phyloP scores from a whole-genome alignment of 1,284 basidiomycete genomes.

The Cerrena zonata region DNA sequence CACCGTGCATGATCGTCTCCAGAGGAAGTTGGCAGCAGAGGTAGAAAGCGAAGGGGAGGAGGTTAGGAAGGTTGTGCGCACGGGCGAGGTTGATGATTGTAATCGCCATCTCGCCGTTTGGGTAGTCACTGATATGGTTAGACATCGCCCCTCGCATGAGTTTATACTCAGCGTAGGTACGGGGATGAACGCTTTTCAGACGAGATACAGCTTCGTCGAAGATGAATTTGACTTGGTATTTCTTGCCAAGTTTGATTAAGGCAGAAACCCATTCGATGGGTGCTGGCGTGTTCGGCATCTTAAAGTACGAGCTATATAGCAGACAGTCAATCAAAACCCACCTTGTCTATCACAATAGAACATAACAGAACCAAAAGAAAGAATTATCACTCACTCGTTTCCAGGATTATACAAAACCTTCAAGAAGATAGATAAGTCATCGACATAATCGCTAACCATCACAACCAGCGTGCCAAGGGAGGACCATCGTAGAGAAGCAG shows the following conservation, averaged over 20 bases:
- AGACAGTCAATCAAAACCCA: too few species aligned
- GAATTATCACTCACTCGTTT: too few species aligned
- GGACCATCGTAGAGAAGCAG: too few species aligned
- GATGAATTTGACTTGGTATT: background rate
- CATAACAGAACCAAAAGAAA: too few species aligned
- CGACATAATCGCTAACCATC: too few species aligned
- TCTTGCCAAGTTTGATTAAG: background rate
- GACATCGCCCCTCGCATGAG: background rate
- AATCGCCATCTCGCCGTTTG: background rate
- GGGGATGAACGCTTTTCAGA: background rate
- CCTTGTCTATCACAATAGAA: too few species aligned
- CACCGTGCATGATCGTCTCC: background rate
- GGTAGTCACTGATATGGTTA: background rate
- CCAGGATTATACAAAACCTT: too few species aligned
- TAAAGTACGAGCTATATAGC: too few species aligned
- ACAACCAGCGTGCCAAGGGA: too few species aligned
- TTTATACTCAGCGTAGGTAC: background rate
- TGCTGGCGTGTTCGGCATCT: too few species aligned
- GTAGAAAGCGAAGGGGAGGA: slow-evolving; percentile 13
- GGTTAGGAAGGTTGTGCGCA: slow-evolving; percentile 2
- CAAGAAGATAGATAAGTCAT: too few species aligned
- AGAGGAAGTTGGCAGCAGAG: slow-evolving; percentile 6
- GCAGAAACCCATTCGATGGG: background rate
- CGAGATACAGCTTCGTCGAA: background rate
- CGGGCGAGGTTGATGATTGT: slow-evolving; percentile 12